Percentiles rank a stretch among this genome's conserved stretches.
Evolutionary conservation across 352 stramenopile genomes (phyloP).

Genomic region (Phytopythium aichiense): DNA sequence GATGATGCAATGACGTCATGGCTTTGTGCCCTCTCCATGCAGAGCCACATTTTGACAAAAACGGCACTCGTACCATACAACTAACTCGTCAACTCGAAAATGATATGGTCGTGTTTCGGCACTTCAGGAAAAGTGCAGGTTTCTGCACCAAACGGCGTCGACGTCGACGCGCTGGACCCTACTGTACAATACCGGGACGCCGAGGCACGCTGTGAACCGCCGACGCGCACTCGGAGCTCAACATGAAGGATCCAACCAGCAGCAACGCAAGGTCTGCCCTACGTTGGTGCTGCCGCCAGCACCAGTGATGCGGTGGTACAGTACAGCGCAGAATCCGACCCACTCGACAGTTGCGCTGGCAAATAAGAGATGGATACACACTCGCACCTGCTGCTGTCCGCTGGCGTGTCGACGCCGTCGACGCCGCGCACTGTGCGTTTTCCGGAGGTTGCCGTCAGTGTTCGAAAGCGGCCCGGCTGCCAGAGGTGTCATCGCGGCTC

Average conservation of each 20-base stretch:
- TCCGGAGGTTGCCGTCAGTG: not conserved
- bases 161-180: not conserved
- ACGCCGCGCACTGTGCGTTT: not conserved
- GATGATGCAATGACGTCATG: constrained; percentile 10
- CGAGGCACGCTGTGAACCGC: too few relatives aligned
- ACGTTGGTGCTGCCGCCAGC: not conserved
- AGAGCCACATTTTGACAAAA: not conserved
- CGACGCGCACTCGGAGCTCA: too few relatives aligned
- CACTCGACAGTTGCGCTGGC: not conserved
- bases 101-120: not conserved
- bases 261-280: not conserved
- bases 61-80: not conserved
- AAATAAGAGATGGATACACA: not conserved
- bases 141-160: not conserved
- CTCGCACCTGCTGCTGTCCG: not conserved
- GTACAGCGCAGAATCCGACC: not conserved
- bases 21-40: not conserved
- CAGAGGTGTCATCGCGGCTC: not conserved
- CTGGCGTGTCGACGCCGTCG: not conserved
- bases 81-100: not conserved
- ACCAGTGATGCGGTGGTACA: not conserved
- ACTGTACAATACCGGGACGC: not conserved
- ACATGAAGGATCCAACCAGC: not conserved
- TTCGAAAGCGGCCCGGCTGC: not conserved
- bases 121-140: constrained; percentile 3